Conservation (phyloP, 352 stramenopile genomes). For the Phytopythium litorale region DNA sequence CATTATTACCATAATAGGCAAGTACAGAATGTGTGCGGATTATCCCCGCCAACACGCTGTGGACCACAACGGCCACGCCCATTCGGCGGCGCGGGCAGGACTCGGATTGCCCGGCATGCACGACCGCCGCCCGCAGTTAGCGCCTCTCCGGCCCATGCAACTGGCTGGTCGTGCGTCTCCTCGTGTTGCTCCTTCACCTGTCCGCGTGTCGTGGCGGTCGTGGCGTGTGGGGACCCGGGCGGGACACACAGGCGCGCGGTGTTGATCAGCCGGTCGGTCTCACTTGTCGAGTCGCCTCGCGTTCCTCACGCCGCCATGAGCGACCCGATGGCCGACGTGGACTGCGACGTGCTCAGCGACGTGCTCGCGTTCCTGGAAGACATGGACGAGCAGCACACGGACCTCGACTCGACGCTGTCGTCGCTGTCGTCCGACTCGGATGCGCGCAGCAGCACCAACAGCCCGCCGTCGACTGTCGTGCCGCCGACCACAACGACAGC, state of each 20-base stretch:
- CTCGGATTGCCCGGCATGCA: too few relatives aligned
- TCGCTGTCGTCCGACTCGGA: neutral
- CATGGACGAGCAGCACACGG: neutral
- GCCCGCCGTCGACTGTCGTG: too few relatives aligned
- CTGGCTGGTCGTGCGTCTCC: too few relatives aligned
- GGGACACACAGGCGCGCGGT: too few relatives aligned
- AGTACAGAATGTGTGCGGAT: neutral
- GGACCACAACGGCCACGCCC: too few relatives aligned
- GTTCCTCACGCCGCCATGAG: neutral
- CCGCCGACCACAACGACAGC: neutral
- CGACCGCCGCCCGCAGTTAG: too few relatives aligned
- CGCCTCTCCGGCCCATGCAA: too few relatives aligned
- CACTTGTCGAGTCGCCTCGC: neutral
- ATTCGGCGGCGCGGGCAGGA: too few relatives aligned
- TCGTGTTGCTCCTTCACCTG: too few relatives aligned
- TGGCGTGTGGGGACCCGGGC: too few relatives aligned
- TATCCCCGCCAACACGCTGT: neutral
- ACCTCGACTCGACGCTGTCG: neutral
- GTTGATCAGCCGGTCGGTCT: neutral
- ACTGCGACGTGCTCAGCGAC: neutral
- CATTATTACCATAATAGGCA: neutral
- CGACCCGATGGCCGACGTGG: neutral
- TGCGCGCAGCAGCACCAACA: neutral
- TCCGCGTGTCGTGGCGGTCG: too few relatives aligned
- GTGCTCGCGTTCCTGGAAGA: constrained; percentile 4